phyloP scores from a whole-genome alignment of 495 filamentous ascomycete genomes.

The Podospora pseudopauciseta region DNA sequence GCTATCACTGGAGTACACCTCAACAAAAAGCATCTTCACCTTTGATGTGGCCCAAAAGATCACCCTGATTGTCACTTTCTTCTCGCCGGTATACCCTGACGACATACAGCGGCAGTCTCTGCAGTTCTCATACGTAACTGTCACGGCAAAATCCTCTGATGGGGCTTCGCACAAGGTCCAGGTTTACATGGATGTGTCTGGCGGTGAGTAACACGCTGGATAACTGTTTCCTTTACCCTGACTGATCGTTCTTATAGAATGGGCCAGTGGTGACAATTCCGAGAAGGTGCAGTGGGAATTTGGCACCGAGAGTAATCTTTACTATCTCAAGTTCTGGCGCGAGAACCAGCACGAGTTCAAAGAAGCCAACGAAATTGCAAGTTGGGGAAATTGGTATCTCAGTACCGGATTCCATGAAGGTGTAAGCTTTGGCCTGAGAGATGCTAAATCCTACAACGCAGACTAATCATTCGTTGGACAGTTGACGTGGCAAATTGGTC shows the following conservation, averaged over 20 bases:
- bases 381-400: conserved; percentile 84
- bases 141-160: conserved; percentile 55
- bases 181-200: conserved; percentile 83
- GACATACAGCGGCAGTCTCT: conserved; percentile 83
- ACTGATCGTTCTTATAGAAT: conserved; percentile 36
- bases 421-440: conserved; percentile 30
- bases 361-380: conserved; percentile 67
- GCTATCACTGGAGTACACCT: conserved; percentile 68
- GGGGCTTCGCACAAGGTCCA: conserved; percentile 63
- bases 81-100: conserved; percentile 83
- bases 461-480: conserved; percentile 24
- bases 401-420: conserved; percentile 43
- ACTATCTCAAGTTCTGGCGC: conserved; percentile 56
- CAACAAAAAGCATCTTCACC: conserved; percentile 80
- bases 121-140: conserved; percentile 78
- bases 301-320: conserved; percentile 35
- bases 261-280: conserved; percentile 40
- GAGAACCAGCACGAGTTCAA: conserved; percentile 62
- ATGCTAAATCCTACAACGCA: background rate
- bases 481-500: conserved; percentile 62
- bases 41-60: conserved; percentile 65
- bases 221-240: conserved; percentile 22
- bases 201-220: conserved; percentile 53
- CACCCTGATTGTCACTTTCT: conserved; percentile 73
- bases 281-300: conserved; percentile 40